Conservation (phyloP, 2,329 filamentous ascomycete genomes). For the Colletotrichum simmondsii region DNA sequence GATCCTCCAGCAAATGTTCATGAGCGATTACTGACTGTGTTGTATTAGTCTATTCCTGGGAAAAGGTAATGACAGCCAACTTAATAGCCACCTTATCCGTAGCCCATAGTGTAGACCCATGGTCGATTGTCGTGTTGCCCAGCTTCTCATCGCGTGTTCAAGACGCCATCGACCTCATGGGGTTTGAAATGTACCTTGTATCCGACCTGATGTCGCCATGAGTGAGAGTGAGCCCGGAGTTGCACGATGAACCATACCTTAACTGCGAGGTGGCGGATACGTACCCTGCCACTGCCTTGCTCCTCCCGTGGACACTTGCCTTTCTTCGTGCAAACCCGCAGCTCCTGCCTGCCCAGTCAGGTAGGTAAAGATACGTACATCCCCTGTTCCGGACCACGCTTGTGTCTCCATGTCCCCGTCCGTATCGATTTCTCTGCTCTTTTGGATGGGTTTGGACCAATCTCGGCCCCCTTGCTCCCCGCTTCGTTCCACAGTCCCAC, state of each 20-base stretch:
- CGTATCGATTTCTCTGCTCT: constrained; percentile 31
- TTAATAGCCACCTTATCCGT: no score
- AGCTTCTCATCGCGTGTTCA: not conserved
- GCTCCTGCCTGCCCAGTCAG: constrained; percentile 29
- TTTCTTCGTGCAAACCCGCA: constrained; percentile 14
- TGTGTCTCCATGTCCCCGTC: constrained; percentile 19
- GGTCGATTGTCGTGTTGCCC: not conserved
- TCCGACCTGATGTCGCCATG: no score
- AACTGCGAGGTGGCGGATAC: not conserved
- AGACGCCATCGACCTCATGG: constrained; percentile 5
- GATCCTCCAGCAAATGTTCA: not conserved
- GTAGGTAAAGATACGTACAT: constrained; percentile 10
- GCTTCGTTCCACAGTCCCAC: constrained; percentile 26
- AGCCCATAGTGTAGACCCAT: not conserved
- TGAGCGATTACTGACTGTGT: not conserved
- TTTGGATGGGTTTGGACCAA: constrained; percentile 30
- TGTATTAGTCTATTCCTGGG: not conserved
- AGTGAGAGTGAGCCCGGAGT: not conserved
- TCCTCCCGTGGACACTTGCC: constrained; percentile 11
- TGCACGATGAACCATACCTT: constrained; percentile 5
- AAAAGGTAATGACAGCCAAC: not conserved
- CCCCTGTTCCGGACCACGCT: constrained; percentile 17
- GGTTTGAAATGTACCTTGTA: not conserved
- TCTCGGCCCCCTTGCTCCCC: constrained; percentile 30
- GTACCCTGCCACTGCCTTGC: not conserved